Conservation (phyloP, 1,284 basidiomycete genomes). For the Malassezia furfur region DNA sequence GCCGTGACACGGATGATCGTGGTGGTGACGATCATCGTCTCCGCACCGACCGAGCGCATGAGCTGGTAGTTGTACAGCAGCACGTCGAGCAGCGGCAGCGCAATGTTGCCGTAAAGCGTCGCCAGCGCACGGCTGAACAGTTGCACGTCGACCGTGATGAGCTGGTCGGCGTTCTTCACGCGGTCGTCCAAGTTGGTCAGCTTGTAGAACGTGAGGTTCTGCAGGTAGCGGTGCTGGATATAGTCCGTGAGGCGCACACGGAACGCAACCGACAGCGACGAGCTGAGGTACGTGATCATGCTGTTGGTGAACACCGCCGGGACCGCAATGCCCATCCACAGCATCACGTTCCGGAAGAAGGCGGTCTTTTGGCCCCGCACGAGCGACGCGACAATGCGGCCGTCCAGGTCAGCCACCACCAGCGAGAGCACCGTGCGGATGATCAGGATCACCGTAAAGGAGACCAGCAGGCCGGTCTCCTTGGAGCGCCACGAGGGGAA, state of each 20-base stretch:
- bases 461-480: conserved; percentile 72
- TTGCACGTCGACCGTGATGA: conserved; percentile 92
- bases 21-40: conserved; percentile 57
- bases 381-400: conserved; percentile 79
- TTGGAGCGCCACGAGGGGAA: conserved; percentile 75
- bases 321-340: conserved; percentile 86
- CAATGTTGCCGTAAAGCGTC: conserved; percentile 63
- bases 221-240: conserved; percentile 75
- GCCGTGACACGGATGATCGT: conserved; percentile 63
- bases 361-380: conserved; percentile 73
- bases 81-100: conserved; percentile 80
- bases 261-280: conserved; percentile 83
- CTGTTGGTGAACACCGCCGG: conserved; percentile 79
- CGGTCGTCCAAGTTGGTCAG: conserved; percentile 67
- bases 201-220: conserved; percentile 75
- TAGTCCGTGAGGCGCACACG: conserved; percentile 75
- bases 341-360: conserved; percentile 74
- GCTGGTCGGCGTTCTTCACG: conserved; percentile 94
- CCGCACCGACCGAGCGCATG: conserved; percentile 84
- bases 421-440: conserved; percentile 80
- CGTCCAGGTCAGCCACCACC: conserved; percentile 90
- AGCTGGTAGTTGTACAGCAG: conserved; percentile 92
- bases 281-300: conserved; percentile 81
- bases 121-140: conserved; percentile 84
- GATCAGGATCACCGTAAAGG: conserved; percentile 78